phyloP scores from a whole-genome alignment of 768 basidiomycete species.

The Clathrus columnatus region DNA sequence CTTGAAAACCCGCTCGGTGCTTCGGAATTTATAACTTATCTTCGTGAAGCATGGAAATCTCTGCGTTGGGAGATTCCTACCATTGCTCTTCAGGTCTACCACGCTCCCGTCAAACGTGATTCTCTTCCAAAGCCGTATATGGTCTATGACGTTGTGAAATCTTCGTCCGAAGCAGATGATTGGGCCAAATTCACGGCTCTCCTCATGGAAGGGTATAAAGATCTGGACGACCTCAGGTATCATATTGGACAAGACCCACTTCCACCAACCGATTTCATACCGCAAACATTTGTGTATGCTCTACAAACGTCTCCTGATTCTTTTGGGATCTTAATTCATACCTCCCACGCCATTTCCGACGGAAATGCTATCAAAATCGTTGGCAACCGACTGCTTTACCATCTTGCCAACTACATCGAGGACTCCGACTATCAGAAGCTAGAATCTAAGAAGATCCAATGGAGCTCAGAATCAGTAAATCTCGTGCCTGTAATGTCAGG shows the following conservation, averaged over 20 bases:
- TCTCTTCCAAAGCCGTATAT: not conserved
- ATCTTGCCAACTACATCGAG: not conserved
- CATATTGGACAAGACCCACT: constrained; percentile 10
- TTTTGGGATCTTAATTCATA: constrained; percentile 19
- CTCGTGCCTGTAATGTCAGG: constrained; percentile 14
- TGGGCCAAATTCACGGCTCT: constrained; percentile 19
- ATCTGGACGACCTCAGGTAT: constrained; percentile 17
- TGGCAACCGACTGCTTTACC: constrained; percentile 13
- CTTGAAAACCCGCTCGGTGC: too few species aligned
- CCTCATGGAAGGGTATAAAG: constrained; percentile 5
- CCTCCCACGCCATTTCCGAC: constrained; percentile 20
- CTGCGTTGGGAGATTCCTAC: not conserved
- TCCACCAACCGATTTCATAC: constrained; percentile 15
- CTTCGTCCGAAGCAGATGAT: constrained; percentile 1
- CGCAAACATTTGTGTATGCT: constrained; percentile 20
- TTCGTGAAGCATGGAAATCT: not conserved
- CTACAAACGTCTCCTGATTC: constrained; percentile 5
- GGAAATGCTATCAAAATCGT: constrained; percentile 19
- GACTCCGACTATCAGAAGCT: constrained; percentile 7
- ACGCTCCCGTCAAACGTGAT: constrained; percentile 14
- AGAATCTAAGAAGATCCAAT: not conserved
- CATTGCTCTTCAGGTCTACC: constrained; percentile 6
- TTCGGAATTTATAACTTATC: not conserved
- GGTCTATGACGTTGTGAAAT: constrained; percentile 11
- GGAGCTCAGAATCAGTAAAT: constrained; percentile 18